These are phyloP conservation scores for Chamaecyparis obtusa DNA, from an alignment of 75 land plant genomes.

Conservation along the genomic window DNA sequence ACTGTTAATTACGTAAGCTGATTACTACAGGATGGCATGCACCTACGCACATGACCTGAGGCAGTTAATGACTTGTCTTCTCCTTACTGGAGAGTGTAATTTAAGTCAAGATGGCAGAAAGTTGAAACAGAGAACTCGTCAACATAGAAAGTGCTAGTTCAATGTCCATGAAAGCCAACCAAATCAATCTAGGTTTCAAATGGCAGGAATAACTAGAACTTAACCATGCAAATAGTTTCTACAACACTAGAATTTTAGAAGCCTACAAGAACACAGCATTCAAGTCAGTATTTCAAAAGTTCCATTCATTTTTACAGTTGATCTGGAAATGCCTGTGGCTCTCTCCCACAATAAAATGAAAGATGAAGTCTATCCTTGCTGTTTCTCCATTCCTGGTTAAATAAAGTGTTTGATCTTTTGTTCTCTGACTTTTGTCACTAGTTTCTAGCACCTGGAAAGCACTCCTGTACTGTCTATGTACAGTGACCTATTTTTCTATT, in stretches of 20 bases:
- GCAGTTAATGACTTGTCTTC: neutral
- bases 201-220: neutral
- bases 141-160: too few relatives aligned
- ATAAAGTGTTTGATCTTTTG: neutral
- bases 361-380: neutral
- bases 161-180: neutral
- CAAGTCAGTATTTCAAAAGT: neutral
- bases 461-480: too few relatives aligned
- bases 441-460: too few relatives aligned
- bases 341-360: neutral
- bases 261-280: neutral
- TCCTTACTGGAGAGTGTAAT: neutral
- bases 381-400: neutral
- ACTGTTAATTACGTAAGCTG: neutral
- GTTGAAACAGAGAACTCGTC: neutral
- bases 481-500: neutral
- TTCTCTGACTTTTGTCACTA: too few relatives aligned
- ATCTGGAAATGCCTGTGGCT: neutral
- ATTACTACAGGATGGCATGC: neutral
- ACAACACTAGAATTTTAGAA: neutral
- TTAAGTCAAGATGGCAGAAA: neutral
- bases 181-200: neutral
- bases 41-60: neutral
- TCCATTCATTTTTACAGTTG: neutral
- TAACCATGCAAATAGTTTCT: neutral